Base-by-base conservation (phyloP, 306 rosid species). In the Lathyrus tuberosus region DNA sequence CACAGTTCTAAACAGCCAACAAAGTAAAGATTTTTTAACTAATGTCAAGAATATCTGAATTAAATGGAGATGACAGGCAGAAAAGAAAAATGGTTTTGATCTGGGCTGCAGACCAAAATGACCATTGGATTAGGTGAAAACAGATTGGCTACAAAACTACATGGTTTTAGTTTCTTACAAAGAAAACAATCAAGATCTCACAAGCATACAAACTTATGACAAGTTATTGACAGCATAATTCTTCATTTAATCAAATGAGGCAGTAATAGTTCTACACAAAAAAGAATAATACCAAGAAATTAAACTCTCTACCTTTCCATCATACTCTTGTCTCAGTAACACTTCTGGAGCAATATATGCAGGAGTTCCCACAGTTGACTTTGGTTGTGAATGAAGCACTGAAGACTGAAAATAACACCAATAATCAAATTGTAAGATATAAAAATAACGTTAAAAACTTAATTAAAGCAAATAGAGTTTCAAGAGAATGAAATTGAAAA, bases 341-440 rank as follows among this genome's bases (percentile, higher is more conserved):
- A 94, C 94, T 87, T 94, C 97, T 30, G 98, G 98, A 78, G 98
- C 98, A 79, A 90, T 93, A 83, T 93, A 93, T 70, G 98, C 98
- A 16, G 97, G 97, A 61, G 98, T 94, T 66, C 98, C 98, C 41
- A 94, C 97, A 28, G 98, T 88, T 75, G 97, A 94, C 79, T 84
- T 94, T 2, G 97, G 98, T 78, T 94, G 98, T 68, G 98, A 94
- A 86, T 94, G 97, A 76, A 90, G 90, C 82, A 93, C 84, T 0
- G 92, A 93, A 51, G 98, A 93, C 98, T 93, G 92, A 51, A 17
- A 41, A 76, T 62, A 71, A 80, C 48, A 69, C 37, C 20, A 20
- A 37, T 17, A 33, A 60, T 66, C 59, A 76, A 72, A 35, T 62
- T 60, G 15, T 41, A 71, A 43, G 14, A 46, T 24, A 62, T 5